These are phyloP conservation scores for Neofusicoccum parvum DNA, from an alignment of 2,329 filamentous ascomycete genomes.

Conservation along the genomic window DNA sequence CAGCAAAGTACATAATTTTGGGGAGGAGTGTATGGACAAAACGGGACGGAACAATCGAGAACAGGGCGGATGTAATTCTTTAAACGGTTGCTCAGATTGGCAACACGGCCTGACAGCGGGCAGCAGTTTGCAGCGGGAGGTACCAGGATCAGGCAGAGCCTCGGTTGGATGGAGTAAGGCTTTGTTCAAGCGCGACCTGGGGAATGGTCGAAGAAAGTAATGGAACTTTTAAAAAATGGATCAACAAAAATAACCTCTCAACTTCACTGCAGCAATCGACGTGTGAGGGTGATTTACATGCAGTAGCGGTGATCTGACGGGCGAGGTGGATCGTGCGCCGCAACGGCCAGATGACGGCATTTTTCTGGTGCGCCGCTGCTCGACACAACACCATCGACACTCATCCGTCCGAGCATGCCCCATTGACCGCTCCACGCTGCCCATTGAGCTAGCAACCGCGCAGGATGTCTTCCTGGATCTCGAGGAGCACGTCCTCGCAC, in stretches of 20 bases:
- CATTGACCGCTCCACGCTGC: background rate
- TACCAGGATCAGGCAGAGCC: background rate
- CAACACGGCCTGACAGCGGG: background rate
- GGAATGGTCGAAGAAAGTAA: background rate
- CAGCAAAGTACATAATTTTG: slow-evolving; percentile 20
- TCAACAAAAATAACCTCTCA: background rate
- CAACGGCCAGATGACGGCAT: slow-evolving; percentile 9
- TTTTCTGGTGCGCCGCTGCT: slow-evolving; percentile 3
- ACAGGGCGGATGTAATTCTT: background rate
- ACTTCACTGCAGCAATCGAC: background rate
- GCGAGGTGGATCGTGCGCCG: background rate
- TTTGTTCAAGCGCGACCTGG: background rate
- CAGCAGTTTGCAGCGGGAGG: background rate
- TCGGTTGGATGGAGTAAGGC: slow-evolving; percentile 2
- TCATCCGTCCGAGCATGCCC: background rate
- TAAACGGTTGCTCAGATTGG: slow-evolving; percentile 7
- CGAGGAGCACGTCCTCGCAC: slow-evolving; percentile 48
- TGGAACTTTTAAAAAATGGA: slow-evolving; percentile 1
- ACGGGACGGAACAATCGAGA: background rate
- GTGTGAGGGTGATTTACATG: background rate
- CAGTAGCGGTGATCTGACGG: background rate
- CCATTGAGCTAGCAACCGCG: background rate
- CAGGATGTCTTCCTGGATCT: slow-evolving; percentile 50
- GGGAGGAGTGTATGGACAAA: background rate
- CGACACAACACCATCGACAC: background rate